Conservation (phyloP, 176 grass and related monocot genomes). For the Carex pumila region DNA sequence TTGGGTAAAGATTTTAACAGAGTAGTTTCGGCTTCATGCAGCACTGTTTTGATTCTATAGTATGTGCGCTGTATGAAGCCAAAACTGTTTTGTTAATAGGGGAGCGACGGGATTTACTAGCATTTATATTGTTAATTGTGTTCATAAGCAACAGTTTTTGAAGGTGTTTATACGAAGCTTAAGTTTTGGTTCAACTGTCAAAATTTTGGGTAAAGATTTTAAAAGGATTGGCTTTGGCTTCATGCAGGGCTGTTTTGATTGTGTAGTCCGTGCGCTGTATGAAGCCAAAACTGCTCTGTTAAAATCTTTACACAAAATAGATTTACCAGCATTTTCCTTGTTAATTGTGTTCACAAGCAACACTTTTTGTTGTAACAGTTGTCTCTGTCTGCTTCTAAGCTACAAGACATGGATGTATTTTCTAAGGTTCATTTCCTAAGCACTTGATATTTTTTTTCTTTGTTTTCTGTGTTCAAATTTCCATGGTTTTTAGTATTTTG, state of each 20-base stretch:
- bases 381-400: slow-evolving; percentile 71
- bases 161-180: too few relatives aligned
- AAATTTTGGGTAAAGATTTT: background rate
- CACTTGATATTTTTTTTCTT: background rate
- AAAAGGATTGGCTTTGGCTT: too few relatives aligned
- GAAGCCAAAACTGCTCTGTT: too few relatives aligned
- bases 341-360: background rate
- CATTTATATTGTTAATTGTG: background rate
- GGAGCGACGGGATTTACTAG: background rate
- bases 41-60: too few relatives aligned
- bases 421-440: slow-evolving; percentile 56
- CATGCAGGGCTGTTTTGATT: too few relatives aligned
- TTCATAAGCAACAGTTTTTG: slow-evolving; percentile 13
- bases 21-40: too few relatives aligned
- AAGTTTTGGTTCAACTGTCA: background rate
- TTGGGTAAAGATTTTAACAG: background rate
- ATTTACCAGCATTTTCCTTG: background rate
- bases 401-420: slow-evolving; percentile 58
- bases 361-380: slow-evolving; percentile 33
- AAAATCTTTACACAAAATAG: too few relatives aligned
- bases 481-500: background rate
- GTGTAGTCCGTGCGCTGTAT: too few relatives aligned
- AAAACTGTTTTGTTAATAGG: background rate
- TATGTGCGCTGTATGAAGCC: too few relatives aligned
- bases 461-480: background rate